Evolutionary conservation across 164 flowering plant species (phyloP), one percentile per base, ranked within the genome.

Genomic region (Macadamia integrifolia): DNA sequence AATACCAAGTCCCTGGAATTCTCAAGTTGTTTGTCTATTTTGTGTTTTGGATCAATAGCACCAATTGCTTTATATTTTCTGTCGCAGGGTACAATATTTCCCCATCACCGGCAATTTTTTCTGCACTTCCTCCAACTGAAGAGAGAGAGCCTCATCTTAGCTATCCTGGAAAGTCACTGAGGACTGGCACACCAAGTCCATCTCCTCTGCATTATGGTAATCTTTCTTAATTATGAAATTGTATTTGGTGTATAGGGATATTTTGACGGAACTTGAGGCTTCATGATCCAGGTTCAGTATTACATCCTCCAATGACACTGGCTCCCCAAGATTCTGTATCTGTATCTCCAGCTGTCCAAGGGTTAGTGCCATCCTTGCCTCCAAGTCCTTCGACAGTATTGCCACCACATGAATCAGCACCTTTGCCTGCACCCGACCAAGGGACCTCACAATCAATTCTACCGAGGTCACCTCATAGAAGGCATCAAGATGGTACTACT

Each of bases 201-300:
- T 67, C 67, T 18, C 40, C 76, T 71, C 74, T 62, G 28, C 71
- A 72, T 62, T 69, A 69, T 71, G 86, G 88, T 84, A 73, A 66
- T 29, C 12, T 53, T 15, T 30, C 60, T 56, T 65, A 17, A 32
- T 59, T 57, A 32, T 62, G 57, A 58, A 30, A n/a, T 42, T 35
- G 74, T 61, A 28, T 67, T 61, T 66, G n/a, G 43, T 28, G 9
- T 23, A 23, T 7, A 40, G 8, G 14, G 9, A 62, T 30, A 30
- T 10, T 61, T 63, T 61, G 31, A 40, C 69, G 32, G 64, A 52
- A 30, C 44, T 74, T 58, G 17, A 59, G 60, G 52, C 58, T 74
- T 65, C 50, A 74, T 3, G 6, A 53, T 53, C 57, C 57, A 53
- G 57, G 57, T 14, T 17, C 57, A 14, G 2, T 53, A 2, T 53